phyloP scores from a whole-genome alignment of 345 rosid genomes.

The Toxicodendron radicans region DNA sequence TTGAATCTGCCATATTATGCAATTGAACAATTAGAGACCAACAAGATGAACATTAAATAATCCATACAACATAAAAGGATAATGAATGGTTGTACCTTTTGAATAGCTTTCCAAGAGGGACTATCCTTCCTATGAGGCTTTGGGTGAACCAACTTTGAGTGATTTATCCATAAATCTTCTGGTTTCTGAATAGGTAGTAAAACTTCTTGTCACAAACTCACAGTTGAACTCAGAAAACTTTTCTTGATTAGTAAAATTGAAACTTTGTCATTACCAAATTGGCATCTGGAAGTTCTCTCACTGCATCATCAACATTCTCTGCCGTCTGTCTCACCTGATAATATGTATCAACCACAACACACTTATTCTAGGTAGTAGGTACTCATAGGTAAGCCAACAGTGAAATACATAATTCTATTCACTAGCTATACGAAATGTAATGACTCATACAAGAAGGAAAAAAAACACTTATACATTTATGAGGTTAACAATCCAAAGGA shows the following conservation, averaged over 20 bases:
- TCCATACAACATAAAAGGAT: background rate
- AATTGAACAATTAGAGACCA: background rate
- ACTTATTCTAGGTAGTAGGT: background rate
- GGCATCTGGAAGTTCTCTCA: constrained; percentile 94
- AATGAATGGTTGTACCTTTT: constrained; percentile 44
- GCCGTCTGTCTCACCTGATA: constrained; percentile 83
- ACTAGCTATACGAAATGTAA: background rate
- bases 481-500: background rate
- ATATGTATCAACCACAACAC: constrained; percentile 6
- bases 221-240: constrained; percentile 11
- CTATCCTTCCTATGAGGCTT: constrained; percentile 90
- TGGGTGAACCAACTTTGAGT: constrained; percentile 69
- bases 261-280: constrained; percentile 54
- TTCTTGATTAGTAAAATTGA: background rate
- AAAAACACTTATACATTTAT: background rate
- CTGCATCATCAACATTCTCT: constrained; percentile 85
- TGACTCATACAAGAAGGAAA: background rate
- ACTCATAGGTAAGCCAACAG: background rate
- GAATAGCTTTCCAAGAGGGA: constrained; percentile 73
- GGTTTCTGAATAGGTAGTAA: constrained; percentile 58
- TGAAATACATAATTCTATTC: background rate
- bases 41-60: background rate
- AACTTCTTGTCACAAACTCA: constrained; percentile 7
- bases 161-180: constrained; percentile 92
- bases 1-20: constrained; percentile 40